phyloP scores from a whole-genome alignment of 768 basidiomycete species.

The Auriscalpium microsporum region DNA sequence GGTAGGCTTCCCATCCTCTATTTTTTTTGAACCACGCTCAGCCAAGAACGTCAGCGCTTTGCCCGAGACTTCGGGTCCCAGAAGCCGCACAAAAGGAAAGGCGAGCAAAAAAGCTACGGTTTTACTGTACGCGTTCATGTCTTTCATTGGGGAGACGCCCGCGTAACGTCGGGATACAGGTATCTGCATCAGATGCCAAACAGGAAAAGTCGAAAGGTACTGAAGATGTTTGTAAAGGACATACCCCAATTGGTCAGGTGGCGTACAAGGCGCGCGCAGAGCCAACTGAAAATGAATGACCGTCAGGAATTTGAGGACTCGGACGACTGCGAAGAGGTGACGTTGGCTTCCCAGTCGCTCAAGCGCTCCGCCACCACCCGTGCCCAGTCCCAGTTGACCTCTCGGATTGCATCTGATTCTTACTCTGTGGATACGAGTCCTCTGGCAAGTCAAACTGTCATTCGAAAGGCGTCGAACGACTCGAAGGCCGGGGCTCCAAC shows the following conservation, averaged over 20 bases:
- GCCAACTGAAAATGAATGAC: too few species aligned
- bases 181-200: not conserved
- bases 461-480: not conserved
- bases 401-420: not conserved
- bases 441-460: not conserved
- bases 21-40: not conserved
- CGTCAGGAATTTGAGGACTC: too few species aligned
- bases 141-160: not conserved
- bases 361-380: not conserved
- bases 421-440: conserved; percentile 1
- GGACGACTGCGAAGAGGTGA: not conserved
- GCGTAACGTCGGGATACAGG: not conserved
- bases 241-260: not conserved
- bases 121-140: not conserved
- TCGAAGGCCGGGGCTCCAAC: not conserved
- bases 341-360: not conserved
- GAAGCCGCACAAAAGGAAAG: not conserved
- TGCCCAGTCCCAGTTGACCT: too few species aligned
- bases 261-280: too few species aligned
- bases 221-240: not conserved
- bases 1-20: conserved; percentile 24
- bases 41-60: conserved; percentile 31
- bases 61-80: not conserved
- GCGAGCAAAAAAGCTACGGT: not conserved
- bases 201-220: not conserved